Evolutionary conservation across 2,329 filamentous ascomycete genomes (phyloP), one percentile per base, ranked within the genome.

Genomic region (Colletotrichum sidae): DNA sequence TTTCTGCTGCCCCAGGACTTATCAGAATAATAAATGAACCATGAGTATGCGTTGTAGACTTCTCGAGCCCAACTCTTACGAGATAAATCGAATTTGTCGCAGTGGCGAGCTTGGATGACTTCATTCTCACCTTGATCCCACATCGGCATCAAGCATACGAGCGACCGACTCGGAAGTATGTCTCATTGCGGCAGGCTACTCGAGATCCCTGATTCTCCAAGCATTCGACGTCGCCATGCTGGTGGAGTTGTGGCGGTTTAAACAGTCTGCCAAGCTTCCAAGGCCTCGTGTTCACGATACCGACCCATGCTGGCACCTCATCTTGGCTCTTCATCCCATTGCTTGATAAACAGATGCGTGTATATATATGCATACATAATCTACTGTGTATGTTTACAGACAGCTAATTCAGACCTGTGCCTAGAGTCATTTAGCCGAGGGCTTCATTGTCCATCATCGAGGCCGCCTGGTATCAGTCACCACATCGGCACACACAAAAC

Each of bases 211-310:
- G 38, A 49, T 15, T 4, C 8, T 25, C 12, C 34, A 35, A 44
- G 41, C 49, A 15, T 13, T 9, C 45, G 42, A 34, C 34, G 51
- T 49, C 25, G 12, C 51, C 57, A 11, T 51, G 37, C 50, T n/a
- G 4, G 62, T 65, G 57, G 57, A 11, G 57, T 17, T 39, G 6
- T 45, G 12, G 35, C 15, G 33, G 17, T 45, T 15, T 38, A 50
- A 44, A 34, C 39, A 25, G 51, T 9, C 45, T 13, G 56, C 39
- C 50, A 50, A 65, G 56, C 17, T 33, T 17, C 50, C 56, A 55
- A 65, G 57, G 13, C 57, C 56, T 65, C 51, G 56, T 61, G 45
- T 60, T 55, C 45, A 55, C 61, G 56, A 55, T 55, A 35, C 13
- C 8, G 37, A 9, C 17, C 38, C 50, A 39, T 53, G 35, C 46